A percentile compares a stretch with the other conserved stretches of the same genome.
phyloP scores from a whole-genome alignment of 1,139 yeast genomes.

The Taphrina wiesneri region DNA sequence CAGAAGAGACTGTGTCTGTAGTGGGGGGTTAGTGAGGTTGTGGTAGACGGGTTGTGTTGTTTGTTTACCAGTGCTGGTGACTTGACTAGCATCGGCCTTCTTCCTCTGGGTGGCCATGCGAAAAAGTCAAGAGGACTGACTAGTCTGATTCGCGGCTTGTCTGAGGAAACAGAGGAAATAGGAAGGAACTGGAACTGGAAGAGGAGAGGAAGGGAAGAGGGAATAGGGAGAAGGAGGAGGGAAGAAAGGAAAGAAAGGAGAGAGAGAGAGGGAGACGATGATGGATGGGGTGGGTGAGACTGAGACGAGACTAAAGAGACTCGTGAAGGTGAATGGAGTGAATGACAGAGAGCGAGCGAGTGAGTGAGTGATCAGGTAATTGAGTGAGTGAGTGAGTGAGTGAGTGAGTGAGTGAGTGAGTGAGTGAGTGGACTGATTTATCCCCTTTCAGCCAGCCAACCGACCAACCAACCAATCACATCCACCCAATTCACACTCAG shows the following conservation, averaged over 20 bases:
- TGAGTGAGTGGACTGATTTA: not conserved
- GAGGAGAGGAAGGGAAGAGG: not conserved
- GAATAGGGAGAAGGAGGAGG: not conserved
- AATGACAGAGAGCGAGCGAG: too few relatives aligned
- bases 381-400: too few relatives aligned
- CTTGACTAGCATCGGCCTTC: not conserved
- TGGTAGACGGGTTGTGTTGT: not conserved
- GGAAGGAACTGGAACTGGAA: not conserved
- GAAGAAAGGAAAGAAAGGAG: not conserved
- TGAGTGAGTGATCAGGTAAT: too few relatives aligned
- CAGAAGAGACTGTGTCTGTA: constrained; percentile 12
- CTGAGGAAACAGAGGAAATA: too few relatives aligned
- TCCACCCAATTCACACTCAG: too few relatives aligned
- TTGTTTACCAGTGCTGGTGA: not conserved
- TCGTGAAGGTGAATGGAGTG: too few relatives aligned
- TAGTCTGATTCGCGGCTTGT: too few relatives aligned
- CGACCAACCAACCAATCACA: not conserved
- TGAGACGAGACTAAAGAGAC: not conserved
- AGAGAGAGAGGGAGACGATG: too few relatives aligned
- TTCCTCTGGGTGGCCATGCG: not conserved
- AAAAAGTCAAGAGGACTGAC: too few relatives aligned
- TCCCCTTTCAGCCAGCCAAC: not conserved
- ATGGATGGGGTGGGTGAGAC: not conserved
- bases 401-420: too few relatives aligned
- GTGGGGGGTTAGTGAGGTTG: not conserved